A percentile compares a stretch with the other conserved stretches of the same genome.
These are phyloP conservation scores for Sporothrix schenckii DNA, from an alignment of 2,329 filamentous ascomycete species.

Conservation along the genomic window DNA sequence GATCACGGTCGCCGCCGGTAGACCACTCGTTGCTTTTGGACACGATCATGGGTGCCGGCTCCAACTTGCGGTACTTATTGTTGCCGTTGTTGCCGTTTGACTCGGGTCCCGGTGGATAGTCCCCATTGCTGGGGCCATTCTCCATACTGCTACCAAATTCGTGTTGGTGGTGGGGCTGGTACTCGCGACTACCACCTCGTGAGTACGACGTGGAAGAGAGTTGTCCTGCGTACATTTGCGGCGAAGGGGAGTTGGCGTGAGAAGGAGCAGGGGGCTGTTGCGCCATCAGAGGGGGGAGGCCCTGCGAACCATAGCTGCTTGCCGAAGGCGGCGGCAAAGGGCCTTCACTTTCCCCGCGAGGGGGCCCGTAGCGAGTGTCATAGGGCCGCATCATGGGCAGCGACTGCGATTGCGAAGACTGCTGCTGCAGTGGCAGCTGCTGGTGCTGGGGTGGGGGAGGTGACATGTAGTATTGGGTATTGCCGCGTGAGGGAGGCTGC, in stretches of 20 bases:
- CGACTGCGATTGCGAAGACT: neutral
- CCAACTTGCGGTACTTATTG: conserved; percentile 59
- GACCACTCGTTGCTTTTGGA: conserved; percentile 24
- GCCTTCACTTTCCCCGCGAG: neutral
- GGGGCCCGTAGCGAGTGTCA: conserved; percentile 18
- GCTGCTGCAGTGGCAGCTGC: conserved; percentile 4
- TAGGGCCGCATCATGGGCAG: conserved; percentile 30
- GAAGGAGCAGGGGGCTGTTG: neutral
- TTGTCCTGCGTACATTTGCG: conserved; percentile 9
- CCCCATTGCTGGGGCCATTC: conserved; percentile 12
- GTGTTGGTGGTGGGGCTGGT: conserved; percentile 19
- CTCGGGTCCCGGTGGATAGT: conserved; percentile 8
- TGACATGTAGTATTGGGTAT: conserved; percentile 34
- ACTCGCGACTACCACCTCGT: conserved; percentile 22
- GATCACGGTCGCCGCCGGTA: neutral
- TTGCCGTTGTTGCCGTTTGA: conserved; percentile 28
- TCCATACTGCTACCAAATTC: conserved; percentile 2
- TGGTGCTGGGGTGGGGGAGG: conserved; percentile 27
- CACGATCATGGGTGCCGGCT: conserved; percentile 53
- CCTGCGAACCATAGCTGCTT: conserved; percentile 22
- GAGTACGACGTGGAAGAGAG: neutral
- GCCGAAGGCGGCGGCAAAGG: conserved; percentile 14
- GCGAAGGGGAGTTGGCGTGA: conserved; percentile 11
- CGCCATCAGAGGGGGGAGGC: conserved; percentile 2
- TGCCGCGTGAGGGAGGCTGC: conserved; percentile 6